Evolutionary conservation across 768 basidiomycete genomes (phyloP), one percentile per base, ranked within the genome.

Genomic region (Tubosaeta sp.): DNA sequence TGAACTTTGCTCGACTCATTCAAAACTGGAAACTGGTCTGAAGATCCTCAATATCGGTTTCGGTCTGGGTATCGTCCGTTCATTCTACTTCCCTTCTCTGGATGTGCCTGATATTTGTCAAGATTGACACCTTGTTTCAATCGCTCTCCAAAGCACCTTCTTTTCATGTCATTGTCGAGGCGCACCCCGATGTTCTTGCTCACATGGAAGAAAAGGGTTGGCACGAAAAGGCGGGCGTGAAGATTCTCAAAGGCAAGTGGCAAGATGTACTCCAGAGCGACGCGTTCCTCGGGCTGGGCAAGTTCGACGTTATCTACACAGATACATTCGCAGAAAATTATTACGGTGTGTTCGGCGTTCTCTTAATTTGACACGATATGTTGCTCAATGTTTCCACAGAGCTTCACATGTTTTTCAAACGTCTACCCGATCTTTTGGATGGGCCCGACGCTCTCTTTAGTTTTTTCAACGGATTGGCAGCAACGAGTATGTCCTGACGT

Each of bases 391-490:
- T 55, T 27, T 49, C 14, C 51, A n/a, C n/a, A 75, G 87, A 87
- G 55, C 77, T 98, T 35, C 81, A 81, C 59, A 72, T 74, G 29
- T 95, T 98, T 72, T 97, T 99, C 68, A 82, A 84, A 50, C 73
- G 79, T 42, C 68, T 97, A 3, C 91, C 91, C 3, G 77, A 88
- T 59, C 75, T 99, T 5, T 74, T 97, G 14, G 76, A 77, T 19
- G 83, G 84, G 13, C 79, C 83, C n/a, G 75, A 83, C 13, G 86
- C 88, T n/a, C 76, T 83, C 14, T 90, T 95, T 65, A 87, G 92
- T 54, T 99, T 98, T 72, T 99, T 98, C 79, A 92, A 99, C 63
- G 97, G 97, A 12, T 79, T 99, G 9, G 97, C 91, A 14, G 95
- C 95, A 29, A 97, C 93, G 8, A 93, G 91, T 88, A 64, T 66